These are phyloP conservation scores for Chlorella sp. DNA, from an alignment of 139 green algal species.

Conservation along the genomic window DNA sequence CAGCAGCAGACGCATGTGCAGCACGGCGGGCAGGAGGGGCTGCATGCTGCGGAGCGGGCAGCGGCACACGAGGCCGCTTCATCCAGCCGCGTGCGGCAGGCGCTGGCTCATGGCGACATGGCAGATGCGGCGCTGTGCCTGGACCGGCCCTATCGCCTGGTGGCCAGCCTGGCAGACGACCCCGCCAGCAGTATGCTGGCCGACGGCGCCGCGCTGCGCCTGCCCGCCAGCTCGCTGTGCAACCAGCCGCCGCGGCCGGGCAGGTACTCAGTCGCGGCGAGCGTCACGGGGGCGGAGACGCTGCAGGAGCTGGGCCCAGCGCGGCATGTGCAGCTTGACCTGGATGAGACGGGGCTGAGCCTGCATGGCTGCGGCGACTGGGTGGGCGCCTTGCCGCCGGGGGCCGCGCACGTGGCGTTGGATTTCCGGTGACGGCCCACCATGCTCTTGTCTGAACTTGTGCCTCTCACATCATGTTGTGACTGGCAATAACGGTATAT, in stretches of 20 bases:
- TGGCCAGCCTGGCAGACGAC: conserved; percentile 22
- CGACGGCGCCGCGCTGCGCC: neutral
- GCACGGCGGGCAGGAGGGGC: neutral
- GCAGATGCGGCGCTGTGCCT: conserved; percentile 19
- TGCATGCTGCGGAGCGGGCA: neutral
- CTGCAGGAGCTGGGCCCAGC: neutral
- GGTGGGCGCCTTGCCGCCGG: neutral
- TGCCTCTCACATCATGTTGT: neutral
- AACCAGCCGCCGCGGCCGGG: conserved; percentile 38
- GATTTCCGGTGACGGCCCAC: neutral
- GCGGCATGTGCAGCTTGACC: neutral
- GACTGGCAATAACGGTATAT: too few species aligned
- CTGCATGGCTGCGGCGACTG: conserved; percentile 7
- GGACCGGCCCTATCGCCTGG: conserved; percentile 41
- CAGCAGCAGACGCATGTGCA: neutral
- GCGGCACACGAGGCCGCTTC: conserved; percentile 42
- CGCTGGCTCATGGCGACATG: conserved; percentile 57
- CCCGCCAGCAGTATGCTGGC: neutral
- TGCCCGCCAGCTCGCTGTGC: conserved; percentile 2
- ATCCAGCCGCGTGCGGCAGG: conserved; percentile 58
- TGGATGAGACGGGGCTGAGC: conserved; percentile 1
- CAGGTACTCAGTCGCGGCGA: neutral
- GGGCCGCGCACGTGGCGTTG: neutral
- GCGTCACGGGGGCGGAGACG: neutral
- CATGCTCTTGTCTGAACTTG: neutral